Conservation (phyloP, 1,284 basidiomycete species). For the Anthracocystis setariae region DNA sequence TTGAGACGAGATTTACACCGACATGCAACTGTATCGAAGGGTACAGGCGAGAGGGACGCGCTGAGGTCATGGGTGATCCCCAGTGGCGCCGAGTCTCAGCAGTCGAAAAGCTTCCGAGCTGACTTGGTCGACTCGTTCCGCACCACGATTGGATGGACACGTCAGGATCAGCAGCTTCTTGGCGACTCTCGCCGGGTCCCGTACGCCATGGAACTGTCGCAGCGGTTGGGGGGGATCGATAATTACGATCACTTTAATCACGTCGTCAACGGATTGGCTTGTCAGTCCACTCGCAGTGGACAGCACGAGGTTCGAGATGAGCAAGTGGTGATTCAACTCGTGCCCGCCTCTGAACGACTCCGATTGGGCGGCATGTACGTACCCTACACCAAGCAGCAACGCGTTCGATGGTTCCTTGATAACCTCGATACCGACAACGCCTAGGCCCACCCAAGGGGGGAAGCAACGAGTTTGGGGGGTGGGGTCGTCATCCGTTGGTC, state of each 20-base stretch:
- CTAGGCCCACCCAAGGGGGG: conserved; percentile 2
- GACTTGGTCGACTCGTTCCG: conserved; percentile 40
- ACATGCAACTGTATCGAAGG: background rate
- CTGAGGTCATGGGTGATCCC: conserved; percentile 19
- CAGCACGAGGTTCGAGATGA: conserved; percentile 2
- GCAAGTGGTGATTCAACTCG: conserved; percentile 14
- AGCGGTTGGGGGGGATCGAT: background rate
- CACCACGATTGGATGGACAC: conserved; percentile 36
- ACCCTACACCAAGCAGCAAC: conserved; percentile 42
- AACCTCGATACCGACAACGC: conserved; percentile 38
- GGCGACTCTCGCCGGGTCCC: conserved; percentile 4
- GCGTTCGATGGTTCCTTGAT: conserved; percentile 41
- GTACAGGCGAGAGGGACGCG: background rate
- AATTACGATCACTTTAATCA: background rate
- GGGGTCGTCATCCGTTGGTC: no score
- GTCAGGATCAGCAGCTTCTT: conserved; percentile 24
- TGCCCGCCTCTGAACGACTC: conserved; percentile 25
- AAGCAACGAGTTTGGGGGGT: no score
- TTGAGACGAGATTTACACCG: background rate
- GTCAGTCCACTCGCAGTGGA: no score
- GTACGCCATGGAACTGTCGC: background rate
- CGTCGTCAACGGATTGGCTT: background rate
- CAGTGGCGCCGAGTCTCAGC: conserved; percentile 6
- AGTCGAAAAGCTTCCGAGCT: conserved; percentile 28
- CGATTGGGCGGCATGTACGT: conserved; percentile 38